Percentiles rank a stretch among this genome's conserved stretches.
phyloP scores from a whole-genome alignment of 257 asterid genomes.

The Oldenlandia corymbosa region DNA sequence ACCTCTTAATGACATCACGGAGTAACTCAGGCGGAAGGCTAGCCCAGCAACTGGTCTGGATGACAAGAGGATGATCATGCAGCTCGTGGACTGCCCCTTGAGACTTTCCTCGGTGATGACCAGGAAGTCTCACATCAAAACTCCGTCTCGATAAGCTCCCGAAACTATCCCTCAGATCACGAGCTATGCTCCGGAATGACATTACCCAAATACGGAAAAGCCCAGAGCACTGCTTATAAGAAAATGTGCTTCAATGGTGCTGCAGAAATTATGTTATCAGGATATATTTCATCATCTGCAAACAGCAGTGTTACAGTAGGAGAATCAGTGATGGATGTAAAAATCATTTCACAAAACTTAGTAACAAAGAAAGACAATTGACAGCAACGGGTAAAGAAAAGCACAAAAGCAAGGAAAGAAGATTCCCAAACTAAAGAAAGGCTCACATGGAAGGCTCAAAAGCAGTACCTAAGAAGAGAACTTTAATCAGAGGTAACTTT shows the following conservation, averaged over 20 bases:
- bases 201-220: constrained; percentile 27
- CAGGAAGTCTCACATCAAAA: constrained; percentile 51
- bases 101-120: constrained; percentile 54
- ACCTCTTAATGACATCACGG: constrained; percentile 64
- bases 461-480: constrained; percentile 33
- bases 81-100: constrained; percentile 75
- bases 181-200: constrained; percentile 83
- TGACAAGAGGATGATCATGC: constrained; percentile 50
- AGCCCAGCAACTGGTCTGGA: constrained; percentile 87
- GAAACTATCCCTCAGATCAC: constrained; percentile 73
- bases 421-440: constrained; percentile 59
- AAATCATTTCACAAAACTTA: constrained; percentile 42
- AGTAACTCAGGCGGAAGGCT: constrained; percentile 77
- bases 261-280: too few relatives aligned
- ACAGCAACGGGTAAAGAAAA: constrained; percentile 39
- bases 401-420: constrained; percentile 76
- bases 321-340: constrained; percentile 21
- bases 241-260: constrained; percentile 9
- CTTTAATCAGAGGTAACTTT: constrained; percentile 28
- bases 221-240: constrained; percentile 11
- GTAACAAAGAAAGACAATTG: constrained; percentile 43
- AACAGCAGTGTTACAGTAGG: background rate
- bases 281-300: constrained; percentile 14
- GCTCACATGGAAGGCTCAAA: constrained; percentile 44
- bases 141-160: constrained; percentile 76